A percentile compares a stretch with the other conserved stretches of the same genome.
phyloP scores from a whole-genome alignment of 2,329 filamentous ascomycete species.

The Exophiala sp. region DNA sequence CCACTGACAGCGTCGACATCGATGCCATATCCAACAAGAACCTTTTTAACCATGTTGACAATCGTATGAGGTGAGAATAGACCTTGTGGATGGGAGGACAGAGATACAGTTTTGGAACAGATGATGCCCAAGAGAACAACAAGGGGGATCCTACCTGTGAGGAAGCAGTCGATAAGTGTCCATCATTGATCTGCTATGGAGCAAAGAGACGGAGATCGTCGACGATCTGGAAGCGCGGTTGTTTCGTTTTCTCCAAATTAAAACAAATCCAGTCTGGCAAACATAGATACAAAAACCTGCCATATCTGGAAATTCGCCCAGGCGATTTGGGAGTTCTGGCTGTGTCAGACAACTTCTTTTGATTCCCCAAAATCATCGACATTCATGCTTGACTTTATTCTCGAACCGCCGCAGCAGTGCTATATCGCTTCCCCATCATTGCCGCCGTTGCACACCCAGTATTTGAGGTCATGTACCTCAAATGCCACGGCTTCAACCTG shows the following conservation, averaged over 20 bases:
- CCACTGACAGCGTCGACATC: slow-evolving; percentile 24
- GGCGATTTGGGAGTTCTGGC: too few relatives aligned
- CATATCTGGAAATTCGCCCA: too few relatives aligned
- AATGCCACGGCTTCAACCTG: slow-evolving; percentile 44
- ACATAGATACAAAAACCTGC: too few relatives aligned
- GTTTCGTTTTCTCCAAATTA: too few relatives aligned
- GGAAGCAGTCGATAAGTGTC: background rate
- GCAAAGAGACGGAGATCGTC: slow-evolving; percentile 7
- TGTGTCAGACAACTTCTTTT: too few relatives aligned
- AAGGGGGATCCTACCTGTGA: background rate
- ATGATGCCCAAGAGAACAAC: too few relatives aligned
- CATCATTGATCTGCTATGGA: background rate
- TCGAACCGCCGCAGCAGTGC: background rate
- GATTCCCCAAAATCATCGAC: too few relatives aligned
- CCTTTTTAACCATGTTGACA: slow-evolving; percentile 15
- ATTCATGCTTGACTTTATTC: background rate
- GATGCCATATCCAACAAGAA: slow-evolving; percentile 21
- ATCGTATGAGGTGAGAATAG: too few relatives aligned
- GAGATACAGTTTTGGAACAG: background rate
- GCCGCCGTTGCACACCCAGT: background rate
- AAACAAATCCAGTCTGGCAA: too few relatives aligned
- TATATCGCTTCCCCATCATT: background rate
- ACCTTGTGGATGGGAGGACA: background rate
- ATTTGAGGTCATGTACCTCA: slow-evolving; percentile 5
- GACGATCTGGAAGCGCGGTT: background rate